A percentile compares a stretch with the other conserved stretches of the same genome.
Evolutionary conservation across 192 early-diverging fungal genomes (phyloP).

Genomic region (Cetraspora pellucida): DNA sequence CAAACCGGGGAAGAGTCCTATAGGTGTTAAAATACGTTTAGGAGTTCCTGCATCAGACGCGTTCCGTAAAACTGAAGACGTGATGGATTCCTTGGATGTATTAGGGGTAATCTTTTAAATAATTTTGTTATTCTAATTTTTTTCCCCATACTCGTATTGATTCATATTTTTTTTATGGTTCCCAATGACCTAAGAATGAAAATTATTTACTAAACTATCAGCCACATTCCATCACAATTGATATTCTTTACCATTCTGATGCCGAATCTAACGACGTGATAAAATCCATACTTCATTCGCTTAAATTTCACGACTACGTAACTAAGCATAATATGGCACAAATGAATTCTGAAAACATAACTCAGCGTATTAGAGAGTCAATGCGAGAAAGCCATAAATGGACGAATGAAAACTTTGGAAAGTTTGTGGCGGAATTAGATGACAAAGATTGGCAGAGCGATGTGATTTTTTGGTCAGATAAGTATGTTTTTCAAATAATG

Average conservation of each 20-base stretch:
- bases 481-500: slow-evolving; percentile 20
- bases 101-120: slow-evolving; percentile 40
- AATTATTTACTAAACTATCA: slow-evolving; percentile 61
- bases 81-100: slow-evolving; percentile 44
- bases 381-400: slow-evolving; percentile 50
- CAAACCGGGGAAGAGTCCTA: slow-evolving; percentile 37
- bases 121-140: neutral
- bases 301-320: slow-evolving; percentile 44
- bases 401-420: slow-evolving; percentile 49
- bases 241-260: slow-evolving; percentile 54
- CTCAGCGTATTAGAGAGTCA: neutral
- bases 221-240: slow-evolving; percentile 38
- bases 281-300: slow-evolving; percentile 60
- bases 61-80: slow-evolving; percentile 45
- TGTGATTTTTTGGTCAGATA: slow-evolving; percentile 60
- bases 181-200: slow-evolving; percentile 48
- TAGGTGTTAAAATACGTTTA: slow-evolving; percentile 48
- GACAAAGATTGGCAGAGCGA: slow-evolving; percentile 60
- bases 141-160: neutral
- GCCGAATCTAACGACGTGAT: slow-evolving; percentile 60
- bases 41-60: slow-evolving; percentile 50
- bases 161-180: neutral
- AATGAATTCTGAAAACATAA: neutral
- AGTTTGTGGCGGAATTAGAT: slow-evolving; percentile 56
- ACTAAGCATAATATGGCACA: neutral